Percentiles rank a stretch among this genome's conserved stretches.
These are phyloP conservation scores for Alloteropsis angusta DNA, from an alignment of 202 grass and related monocot genomes.

Conservation along the genomic window DNA sequence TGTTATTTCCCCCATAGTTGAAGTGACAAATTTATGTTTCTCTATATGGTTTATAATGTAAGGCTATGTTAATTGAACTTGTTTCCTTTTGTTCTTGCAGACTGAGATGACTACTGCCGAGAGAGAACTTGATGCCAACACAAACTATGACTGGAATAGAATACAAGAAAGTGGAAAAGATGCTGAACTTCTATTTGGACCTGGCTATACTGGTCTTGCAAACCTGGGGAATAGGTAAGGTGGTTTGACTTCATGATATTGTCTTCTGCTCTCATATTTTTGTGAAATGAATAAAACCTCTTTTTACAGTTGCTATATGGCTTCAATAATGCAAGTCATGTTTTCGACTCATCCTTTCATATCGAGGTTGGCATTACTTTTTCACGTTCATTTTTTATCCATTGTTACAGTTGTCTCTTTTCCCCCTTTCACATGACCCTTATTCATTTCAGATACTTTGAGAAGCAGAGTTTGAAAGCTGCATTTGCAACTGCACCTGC, in stretches of 20 bases:
- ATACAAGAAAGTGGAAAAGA: slow-evolving; percentile 95
- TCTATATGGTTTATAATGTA: not conserved
- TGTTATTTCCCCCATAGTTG: no score
- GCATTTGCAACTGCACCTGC: slow-evolving; percentile 54
- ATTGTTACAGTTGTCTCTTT: not conserved
- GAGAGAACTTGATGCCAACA: slow-evolving; percentile 96
- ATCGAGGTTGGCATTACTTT: slow-evolving; percentile 50
- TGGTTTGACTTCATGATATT: not conserved
- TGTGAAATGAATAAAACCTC: not conserved
- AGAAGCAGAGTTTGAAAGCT: slow-evolving; percentile 85
- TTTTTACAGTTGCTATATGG: slow-evolving; percentile 87
- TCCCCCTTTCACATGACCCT: not conserved
- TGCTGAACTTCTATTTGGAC: slow-evolving; percentile 70
- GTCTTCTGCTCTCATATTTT: slow-evolving; percentile 14
- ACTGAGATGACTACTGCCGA: slow-evolving; percentile 99
- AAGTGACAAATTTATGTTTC: not conserved
- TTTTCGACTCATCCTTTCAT: slow-evolving; percentile 76
- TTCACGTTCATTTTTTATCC: not conserved
- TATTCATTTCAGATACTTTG: slow-evolving; percentile 60
- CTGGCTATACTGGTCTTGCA: slow-evolving; percentile 84
- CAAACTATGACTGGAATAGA: slow-evolving; percentile 99
- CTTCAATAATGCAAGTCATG: slow-evolving; percentile 94
- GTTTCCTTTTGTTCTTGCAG: slow-evolving; percentile 36
- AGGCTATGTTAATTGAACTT: not conserved
- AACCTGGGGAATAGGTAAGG: slow-evolving; percentile 95